Evolutionary conservation across 805 yeast species (phyloP).

Genomic region (Ogataea pini): DNA sequence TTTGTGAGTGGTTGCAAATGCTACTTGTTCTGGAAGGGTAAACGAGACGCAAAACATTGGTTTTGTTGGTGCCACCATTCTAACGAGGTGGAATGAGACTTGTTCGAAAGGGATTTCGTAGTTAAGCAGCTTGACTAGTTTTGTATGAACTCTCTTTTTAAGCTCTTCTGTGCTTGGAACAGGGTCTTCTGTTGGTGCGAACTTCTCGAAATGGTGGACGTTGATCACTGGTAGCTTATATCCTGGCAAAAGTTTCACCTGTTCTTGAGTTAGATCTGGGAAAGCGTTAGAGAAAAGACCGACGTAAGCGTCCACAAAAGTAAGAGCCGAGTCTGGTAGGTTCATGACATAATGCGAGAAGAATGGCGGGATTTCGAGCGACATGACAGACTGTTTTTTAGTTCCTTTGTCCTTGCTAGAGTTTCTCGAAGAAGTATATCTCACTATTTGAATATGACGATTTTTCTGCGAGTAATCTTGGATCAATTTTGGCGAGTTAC

Average conservation of each 20-base stretch:
- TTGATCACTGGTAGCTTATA: constrained; percentile 74
- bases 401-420: constrained; percentile 25
- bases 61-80: constrained; percentile 95
- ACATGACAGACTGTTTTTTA: constrained; percentile 24
- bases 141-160: constrained; percentile 61
- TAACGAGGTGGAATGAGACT: constrained; percentile 74
- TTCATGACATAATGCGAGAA: constrained; percentile 88
- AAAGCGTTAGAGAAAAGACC: constrained; percentile 60
- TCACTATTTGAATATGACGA: constrained; percentile 39
- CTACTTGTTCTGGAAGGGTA: constrained; percentile 65
- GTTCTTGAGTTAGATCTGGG: constrained; percentile 37
- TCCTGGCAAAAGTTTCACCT: constrained; percentile 41
- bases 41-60: constrained; percentile 93
- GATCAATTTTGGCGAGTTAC: constrained; percentile 54
- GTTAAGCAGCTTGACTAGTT: constrained; percentile 48
- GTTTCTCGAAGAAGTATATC: constrained; percentile 35
- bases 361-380: constrained; percentile 49
- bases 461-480: constrained; percentile 44
- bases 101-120: constrained; percentile 48
- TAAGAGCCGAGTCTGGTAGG: constrained; percentile 88
- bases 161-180: constrained; percentile 72
- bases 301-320: constrained; percentile 72
- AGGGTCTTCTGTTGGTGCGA: constrained; percentile 62
- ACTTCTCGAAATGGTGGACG: constrained; percentile 92
- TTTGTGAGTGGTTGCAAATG: constrained; percentile 40